Evolutionary conservation across 768 basidiomycete genomes (phyloP).

Genomic region (Leccinum incarnatum): DNA sequence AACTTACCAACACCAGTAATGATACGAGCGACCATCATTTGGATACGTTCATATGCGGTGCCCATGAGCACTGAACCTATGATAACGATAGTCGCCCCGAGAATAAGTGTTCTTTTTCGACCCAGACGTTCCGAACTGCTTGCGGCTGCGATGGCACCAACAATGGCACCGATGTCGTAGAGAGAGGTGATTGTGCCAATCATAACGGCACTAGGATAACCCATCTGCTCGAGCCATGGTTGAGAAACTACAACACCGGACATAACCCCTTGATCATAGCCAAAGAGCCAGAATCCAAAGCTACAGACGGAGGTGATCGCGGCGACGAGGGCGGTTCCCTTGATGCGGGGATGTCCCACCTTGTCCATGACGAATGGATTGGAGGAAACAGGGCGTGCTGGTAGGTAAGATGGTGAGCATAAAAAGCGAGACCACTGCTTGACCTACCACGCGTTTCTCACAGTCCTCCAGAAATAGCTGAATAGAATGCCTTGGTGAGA

Average conservation of each 20-base stretch:
- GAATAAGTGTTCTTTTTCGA: slow-evolving; percentile 11
- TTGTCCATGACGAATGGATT: slow-evolving; percentile 6
- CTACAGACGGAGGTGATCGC: slow-evolving; percentile 17
- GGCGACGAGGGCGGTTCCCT: slow-evolving; percentile 9
- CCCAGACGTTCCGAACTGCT: slow-evolving; percentile 13
- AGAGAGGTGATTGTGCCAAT: slow-evolving; percentile 17
- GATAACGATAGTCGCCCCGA: slow-evolving; percentile 7
- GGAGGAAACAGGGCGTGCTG: neutral
- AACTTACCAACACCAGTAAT: slow-evolving; percentile 7
- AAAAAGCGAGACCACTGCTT: neutral
- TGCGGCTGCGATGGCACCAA: slow-evolving; percentile 14
- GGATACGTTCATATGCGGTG: slow-evolving; percentile 8
- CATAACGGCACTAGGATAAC: slow-evolving; percentile 14
- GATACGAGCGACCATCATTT: slow-evolving; percentile 15
- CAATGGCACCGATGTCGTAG: slow-evolving; percentile 14
- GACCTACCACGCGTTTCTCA: neutral
- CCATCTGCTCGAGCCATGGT: slow-evolving; percentile 15
- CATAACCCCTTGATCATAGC: slow-evolving; percentile 19
- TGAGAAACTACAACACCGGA: slow-evolving; percentile 13
- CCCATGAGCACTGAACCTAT: slow-evolving; percentile 15
- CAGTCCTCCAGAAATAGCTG: neutral
- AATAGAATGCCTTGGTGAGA: neutral
- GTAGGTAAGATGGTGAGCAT: neutral
- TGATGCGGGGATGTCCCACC: slow-evolving; percentile 11
- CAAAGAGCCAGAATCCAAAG: slow-evolving; percentile 15